Evolutionary conservation across 371 early-diverging fungal species (phyloP), one percentile per base, ranked within the genome.

Genomic region (Saksenaea vasiformis): DNA sequence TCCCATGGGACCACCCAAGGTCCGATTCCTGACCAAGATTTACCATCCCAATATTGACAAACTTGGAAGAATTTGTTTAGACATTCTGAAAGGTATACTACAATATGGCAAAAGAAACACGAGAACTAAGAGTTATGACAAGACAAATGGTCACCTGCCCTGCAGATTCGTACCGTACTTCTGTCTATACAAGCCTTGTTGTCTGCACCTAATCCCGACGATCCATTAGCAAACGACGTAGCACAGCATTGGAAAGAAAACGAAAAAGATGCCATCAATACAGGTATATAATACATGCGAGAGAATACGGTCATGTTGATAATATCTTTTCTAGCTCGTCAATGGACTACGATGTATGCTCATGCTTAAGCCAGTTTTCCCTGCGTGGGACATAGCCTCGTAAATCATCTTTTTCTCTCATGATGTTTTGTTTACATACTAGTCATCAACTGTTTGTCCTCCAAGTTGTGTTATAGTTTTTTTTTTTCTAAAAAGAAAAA

Each of bases 31-130:
- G 77, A 98, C 99, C 56, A 93, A 94, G 76, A 98, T 99, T 74
- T 99, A 98, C 84, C 99, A 99, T 83, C 99, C 99, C 36, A 99
- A 99, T 79, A 97, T 99, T 74, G 99, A 99, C 82, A 95, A 95
- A 77, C 89, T 95, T 41, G 99, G 99, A 9, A 91, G 99, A 63
- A 98, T 99, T 64, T 99, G 99, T 71, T 81, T 99, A 62, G 99
- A 99, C 78, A 98, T 99, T 71, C 83, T 99, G 65, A 99, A 98
- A 86, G 96, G 95, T 31, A 31, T n/a, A 14, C 5, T 15, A 1
- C 15, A 39, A 5, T 14, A 11, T 39, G 11, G 39, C 60, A 7
- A 31, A 31, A 31, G 7, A 4, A 7, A 7, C 31, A 7, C 31
- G 31, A 31, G 31, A 4, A 31, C 31, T 31, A 31, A 31, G 2